Base-by-base conservation (phyloP, 2,329 filamentous ascomycete genomes). In the Fusarium anguioides region DNA sequence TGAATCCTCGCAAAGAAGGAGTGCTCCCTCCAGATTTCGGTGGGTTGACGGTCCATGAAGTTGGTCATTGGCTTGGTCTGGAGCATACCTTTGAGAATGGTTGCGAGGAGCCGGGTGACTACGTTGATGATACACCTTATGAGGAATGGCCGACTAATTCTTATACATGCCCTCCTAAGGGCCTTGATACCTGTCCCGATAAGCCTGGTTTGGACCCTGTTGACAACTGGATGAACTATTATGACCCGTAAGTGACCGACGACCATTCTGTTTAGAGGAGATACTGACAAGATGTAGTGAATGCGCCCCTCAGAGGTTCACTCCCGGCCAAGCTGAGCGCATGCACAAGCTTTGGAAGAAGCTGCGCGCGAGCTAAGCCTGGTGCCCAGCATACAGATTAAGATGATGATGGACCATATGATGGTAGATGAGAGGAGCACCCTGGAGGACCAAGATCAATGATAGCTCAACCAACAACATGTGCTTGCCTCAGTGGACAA, bases 321-420 rank as follows among this genome's bases (percentile, higher is more conserved):
- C 59, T 1, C 37, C 59, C 1, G 49, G 64, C 8, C 60, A 68
- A 12, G 42, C 49, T 14, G 31, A 64, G 15, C 49, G 60, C 3
- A 68, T 68, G 60, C 60, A 68, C 21, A 60, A 40, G 8, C 49
- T 68, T 29, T 68, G 64, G 64, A 46, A 45, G 33, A 50, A 57
- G 18, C 8, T 63, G 18, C 58, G 60, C 1, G 51, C 20, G 6
- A 39, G 20, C 24, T 54, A 20, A 12, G n/a, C n/a, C n/a, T n/a
- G n/a, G n/a, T n/a, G n/a, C n/a, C n/a, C n/a, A n/a, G n/a, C n/a
- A n/a, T n/a, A n/a, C n/a, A n/a, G n/a, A n/a, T n/a, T n/a, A n/a
- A n/a, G n/a, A n/a, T n/a, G n/a, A n/a, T n/a, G n/a, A n/a, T n/a
- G n/a, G n/a, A n/a, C n/a, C n/a, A n/a, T n/a, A n/a, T n/a, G n/a